Percentiles rank a stretch among this genome's conserved stretches.
These are phyloP conservation scores for Tilletiopsis washingtonensis DNA, from an alignment of 1,284 basidiomycete genomes.

Conservation along the genomic window DNA sequence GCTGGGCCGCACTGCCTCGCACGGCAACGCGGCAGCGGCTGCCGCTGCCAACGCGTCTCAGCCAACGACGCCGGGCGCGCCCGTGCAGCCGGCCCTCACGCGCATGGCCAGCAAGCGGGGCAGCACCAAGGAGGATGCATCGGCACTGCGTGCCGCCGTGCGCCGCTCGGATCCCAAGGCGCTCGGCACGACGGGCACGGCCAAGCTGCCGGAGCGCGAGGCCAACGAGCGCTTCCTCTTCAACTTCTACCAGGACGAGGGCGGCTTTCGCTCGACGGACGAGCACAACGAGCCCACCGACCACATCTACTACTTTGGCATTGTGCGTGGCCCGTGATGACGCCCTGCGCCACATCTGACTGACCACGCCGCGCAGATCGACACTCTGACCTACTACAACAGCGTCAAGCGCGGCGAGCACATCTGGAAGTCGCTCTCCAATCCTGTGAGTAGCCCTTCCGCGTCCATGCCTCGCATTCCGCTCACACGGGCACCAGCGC, in stretches of 20 bases:
- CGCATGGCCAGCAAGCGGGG: slow-evolving; percentile 5
- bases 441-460: too few species aligned
- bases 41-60: slow-evolving; percentile 26
- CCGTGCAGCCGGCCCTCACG: neutral
- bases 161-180: slow-evolving; percentile 72
- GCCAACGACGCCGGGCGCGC: neutral
- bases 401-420: slow-evolving; percentile 74
- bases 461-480: too few species aligned
- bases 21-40: slow-evolving; percentile 57
- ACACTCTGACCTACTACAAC: slow-evolving; percentile 66
- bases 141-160: slow-evolving; percentile 56
- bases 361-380: slow-evolving; percentile 16
- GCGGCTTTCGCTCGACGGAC: slow-evolving; percentile 81
- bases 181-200: slow-evolving; percentile 56
- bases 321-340: too few species aligned
- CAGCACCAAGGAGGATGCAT: slow-evolving; percentile 55
- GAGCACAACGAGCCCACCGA: slow-evolving; percentile 67
- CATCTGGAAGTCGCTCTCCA: slow-evolving; percentile 77
- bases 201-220: slow-evolving; percentile 62
- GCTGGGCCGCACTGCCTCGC: slow-evolving; percentile 38
- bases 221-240: slow-evolving; percentile 76
- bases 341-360: too few species aligned
- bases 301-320: slow-evolving; percentile 71
- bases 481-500: too few species aligned
- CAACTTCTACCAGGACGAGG: slow-evolving; percentile 94